Percentiles rank a stretch among this genome's conserved stretches.
phyloP scores from a whole-genome alignment of 2,329 filamentous ascomycete genomes.

The Elsinoe arachidis region DNA sequence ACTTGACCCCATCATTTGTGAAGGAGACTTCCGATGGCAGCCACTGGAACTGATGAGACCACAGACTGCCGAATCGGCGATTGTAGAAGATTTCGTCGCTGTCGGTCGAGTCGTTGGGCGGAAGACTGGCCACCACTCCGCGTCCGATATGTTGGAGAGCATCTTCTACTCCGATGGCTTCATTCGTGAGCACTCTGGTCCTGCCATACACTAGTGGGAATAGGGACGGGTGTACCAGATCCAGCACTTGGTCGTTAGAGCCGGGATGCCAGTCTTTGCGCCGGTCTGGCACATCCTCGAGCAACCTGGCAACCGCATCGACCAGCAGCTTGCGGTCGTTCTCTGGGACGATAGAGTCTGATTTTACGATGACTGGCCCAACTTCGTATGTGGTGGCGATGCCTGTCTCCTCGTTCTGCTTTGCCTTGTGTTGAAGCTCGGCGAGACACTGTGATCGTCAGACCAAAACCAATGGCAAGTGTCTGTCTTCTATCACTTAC shows the following conservation, averaged over 20 bases:
- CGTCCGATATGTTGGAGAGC: constrained; percentile 26
- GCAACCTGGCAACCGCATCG: constrained; percentile 36
- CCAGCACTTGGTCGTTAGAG: constrained; percentile 48
- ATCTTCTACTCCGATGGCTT: constrained; percentile 24
- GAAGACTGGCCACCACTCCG: constrained; percentile 17
- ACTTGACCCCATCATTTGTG: constrained; percentile 15
- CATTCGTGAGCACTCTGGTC: constrained; percentile 33
- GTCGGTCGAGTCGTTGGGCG: not conserved
- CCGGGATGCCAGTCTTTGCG: constrained; percentile 54
- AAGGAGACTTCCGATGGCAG: constrained; percentile 23
- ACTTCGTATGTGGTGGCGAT: constrained; percentile 41
- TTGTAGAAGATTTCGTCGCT: constrained; percentile 8
- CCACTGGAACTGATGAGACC: constrained; percentile 24
- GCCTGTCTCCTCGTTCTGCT: constrained; percentile 33
- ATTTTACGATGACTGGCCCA: constrained; percentile 42
- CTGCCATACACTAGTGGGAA: constrained; percentile 51
- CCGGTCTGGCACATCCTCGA: constrained; percentile 41
- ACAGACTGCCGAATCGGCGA: constrained; percentile 11
- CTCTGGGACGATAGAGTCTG: constrained; percentile 39
- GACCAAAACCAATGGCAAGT: not conserved
- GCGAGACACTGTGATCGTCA: constrained; percentile 24
- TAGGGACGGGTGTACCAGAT: constrained; percentile 57
- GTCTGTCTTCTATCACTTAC: not conserved
- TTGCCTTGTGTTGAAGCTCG: constrained; percentile 45
- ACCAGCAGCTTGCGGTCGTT: constrained; percentile 36